Base-by-base conservation (phyloP, 163 green algal species). In the Scenedesmus sp. region DNA sequence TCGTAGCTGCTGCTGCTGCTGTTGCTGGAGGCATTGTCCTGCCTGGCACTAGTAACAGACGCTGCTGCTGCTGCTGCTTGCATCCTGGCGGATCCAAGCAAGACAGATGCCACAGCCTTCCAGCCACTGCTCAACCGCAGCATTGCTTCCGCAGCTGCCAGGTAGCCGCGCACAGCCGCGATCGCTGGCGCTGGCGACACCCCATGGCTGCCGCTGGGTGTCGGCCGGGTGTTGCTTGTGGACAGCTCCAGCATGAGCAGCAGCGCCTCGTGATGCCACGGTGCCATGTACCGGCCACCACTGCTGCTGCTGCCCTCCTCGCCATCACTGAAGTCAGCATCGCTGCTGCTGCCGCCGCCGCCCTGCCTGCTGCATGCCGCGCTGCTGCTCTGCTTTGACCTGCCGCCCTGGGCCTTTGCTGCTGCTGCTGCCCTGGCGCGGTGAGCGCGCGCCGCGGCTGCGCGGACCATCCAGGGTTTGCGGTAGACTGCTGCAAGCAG, bases 1-100 rank as follows among this genome's bases (percentile, higher is more conserved):
- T 76, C 65, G 18, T 76, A 86, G 49, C 81, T 86, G 81, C 81
- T 68, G 79, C 42, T 86, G 37, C 73, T 81, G 72, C 78, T 85
- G 79, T 43, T 68, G 79, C 6, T 85, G 42, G 22, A 85, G 4
- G 30, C 1, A 24, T 42, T 16, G 13, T 37, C 24, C 13, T 37
- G n/a, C n/a, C 81, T 37, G n/a, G 24, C 49, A 26, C 43, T 18
- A 40, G 16, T 85, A 26, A 22, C 33, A 15, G 79, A 51, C 42
- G 33, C 79, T 61, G 40, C 79, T 85, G 79, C 79, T 85, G 44
- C 79, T 83, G 37, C 73, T 53, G 73, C 73, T 83, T 46, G 73
- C 40, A 20, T 37, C 73, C 20, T 83, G 40, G 73, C 37, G 9
- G 73, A 53, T 35, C 37, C 37, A 53, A 24, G 79, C 46, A 49